phyloP scores from a whole-genome alignment of 176 grass and related monocot species.

The Carex littledalei region DNA sequence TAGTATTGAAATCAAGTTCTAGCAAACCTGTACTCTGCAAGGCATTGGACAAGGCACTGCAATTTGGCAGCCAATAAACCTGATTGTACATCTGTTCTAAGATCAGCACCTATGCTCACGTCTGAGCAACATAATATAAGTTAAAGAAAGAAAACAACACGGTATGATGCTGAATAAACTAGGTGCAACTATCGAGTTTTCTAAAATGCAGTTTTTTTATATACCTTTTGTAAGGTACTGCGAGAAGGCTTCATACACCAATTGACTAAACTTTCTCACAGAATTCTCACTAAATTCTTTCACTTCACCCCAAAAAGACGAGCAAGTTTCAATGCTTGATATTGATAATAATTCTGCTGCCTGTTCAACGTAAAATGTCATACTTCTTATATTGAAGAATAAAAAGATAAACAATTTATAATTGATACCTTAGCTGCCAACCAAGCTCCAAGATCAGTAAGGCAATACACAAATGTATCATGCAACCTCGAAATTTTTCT shows the following conservation, averaged over 20 bases:
- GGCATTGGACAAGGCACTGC: constrained; percentile 51
- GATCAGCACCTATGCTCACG: constrained; percentile 36
- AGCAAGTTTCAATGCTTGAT: constrained; percentile 27
- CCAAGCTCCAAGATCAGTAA: constrained; percentile 55
- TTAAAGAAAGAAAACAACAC: not conserved
- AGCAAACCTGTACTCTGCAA: constrained; percentile 52
- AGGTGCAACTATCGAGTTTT: not conserved
- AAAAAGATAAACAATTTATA: constrained; percentile 22
- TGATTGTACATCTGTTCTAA: constrained; percentile 30
- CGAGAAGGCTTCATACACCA: constrained; percentile 37
- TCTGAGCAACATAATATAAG: constrained; percentile 28
- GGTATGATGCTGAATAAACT: not conserved
- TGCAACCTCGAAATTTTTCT: constrained; percentile 38
- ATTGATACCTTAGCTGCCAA: constrained; percentile 44
- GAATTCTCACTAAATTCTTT: constrained; percentile 36
- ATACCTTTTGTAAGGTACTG: constrained; percentile 32
- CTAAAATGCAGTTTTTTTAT: not conserved
- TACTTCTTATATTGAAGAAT: constrained; percentile 6
- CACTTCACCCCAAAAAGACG: constrained; percentile 54
- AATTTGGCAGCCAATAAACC: constrained; percentile 56
- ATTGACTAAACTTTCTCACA: constrained; percentile 42
- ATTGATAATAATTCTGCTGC: constrained; percentile 55
- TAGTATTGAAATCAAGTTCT: not conserved
- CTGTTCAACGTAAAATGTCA: constrained; percentile 34
- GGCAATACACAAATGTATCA: constrained; percentile 42